Evolutionary conservation across 192 early-diverging fungal genomes (phyloP), one percentile per base, ranked within the genome.

Genomic region (Chytriomyces sp.): DNA sequence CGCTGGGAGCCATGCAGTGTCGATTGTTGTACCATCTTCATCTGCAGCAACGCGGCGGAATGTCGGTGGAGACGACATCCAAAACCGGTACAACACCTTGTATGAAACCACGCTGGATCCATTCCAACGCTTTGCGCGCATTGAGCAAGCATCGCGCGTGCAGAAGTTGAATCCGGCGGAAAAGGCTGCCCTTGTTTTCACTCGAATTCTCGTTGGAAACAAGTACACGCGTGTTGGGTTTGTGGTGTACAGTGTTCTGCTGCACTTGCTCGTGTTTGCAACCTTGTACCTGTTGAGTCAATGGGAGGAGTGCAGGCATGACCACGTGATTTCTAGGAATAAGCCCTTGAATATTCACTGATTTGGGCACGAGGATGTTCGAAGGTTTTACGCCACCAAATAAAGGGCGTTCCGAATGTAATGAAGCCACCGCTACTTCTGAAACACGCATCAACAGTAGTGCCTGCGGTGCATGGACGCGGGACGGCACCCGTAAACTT

Each of bases 31-130:
- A 43, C 60, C 8, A 10, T 53, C 45, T 0, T 43, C 68, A 10
- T 11, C 23, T 45, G 53, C 48, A 10, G 8, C 68, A 35, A 43
- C 46, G 13, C 20, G 16, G 20, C 63, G 63, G 26, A 18, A n/a
- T 5, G n/a, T 45, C 28, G n/a, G 16, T 28, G 35, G 13, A 64
- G 4, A 83, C 80, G 76, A 76, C 74, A 91, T 87, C 8, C 79
- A 83, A 10, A 87, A 86, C 67, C 91, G 92, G 62, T 96, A 96
- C 85, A 80, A 87, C 20, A 82, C 85, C 28, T 81, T 94, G 67
- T 98, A 98, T 71, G 96, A 98, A 80, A 92, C 91, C 47, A 90
- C 85, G 50, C 87, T 96, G 81, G 95, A 98, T 79, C 96, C 95
- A 9, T 98, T 98, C 79, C 86, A 88, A 20, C 90, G 89, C 13